phyloP scores from a whole-genome alignment of 306 rosid genomes.

The Castanea mollissima region DNA sequence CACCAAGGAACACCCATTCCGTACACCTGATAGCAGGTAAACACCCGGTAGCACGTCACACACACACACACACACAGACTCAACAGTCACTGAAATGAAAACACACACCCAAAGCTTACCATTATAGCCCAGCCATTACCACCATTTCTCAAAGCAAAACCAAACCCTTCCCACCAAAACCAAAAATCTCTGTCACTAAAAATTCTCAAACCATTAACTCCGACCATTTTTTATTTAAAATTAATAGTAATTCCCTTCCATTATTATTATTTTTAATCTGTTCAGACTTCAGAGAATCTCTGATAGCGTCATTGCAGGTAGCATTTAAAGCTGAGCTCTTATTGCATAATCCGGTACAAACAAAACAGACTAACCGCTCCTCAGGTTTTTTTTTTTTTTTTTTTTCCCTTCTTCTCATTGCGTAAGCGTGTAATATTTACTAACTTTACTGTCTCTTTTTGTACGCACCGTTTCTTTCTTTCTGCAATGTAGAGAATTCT shows the following conservation, averaged over 20 bases:
- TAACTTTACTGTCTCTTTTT: not conserved
- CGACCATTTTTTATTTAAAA: no score
- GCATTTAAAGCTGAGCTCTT: constrained; percentile 24
- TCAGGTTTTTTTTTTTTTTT: not conserved
- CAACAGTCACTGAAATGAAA: constrained; percentile 12
- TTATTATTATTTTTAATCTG: no score
- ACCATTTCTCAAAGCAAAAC: constrained; percentile 12
- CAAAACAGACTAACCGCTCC: not conserved
- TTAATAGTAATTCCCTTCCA: no score
- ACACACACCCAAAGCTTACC: not conserved
- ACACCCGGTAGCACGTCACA: constrained; percentile 47
- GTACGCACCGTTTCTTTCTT: not conserved
- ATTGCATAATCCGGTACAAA: not conserved
- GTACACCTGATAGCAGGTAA: constrained; percentile 19
- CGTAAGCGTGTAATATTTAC: not conserved
- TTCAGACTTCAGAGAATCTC: constrained; percentile 38
- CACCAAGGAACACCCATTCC: not conserved
- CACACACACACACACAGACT: not conserved
- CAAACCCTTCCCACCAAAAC: constrained; percentile 14
- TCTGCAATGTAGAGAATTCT: no score
- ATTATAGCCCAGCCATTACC: constrained; percentile 48
- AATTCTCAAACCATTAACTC: no score
- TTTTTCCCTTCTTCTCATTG: not conserved
- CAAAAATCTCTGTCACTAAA: not conserved
- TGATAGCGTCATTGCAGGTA: constrained; percentile 18